Percentiles rank a stretch among this genome's conserved stretches.
These are phyloP conservation scores for Ceratorhiza oryzae-sativae DNA, from an alignment of 1,284 basidiomycete genomes.

Conservation along the genomic window DNA sequence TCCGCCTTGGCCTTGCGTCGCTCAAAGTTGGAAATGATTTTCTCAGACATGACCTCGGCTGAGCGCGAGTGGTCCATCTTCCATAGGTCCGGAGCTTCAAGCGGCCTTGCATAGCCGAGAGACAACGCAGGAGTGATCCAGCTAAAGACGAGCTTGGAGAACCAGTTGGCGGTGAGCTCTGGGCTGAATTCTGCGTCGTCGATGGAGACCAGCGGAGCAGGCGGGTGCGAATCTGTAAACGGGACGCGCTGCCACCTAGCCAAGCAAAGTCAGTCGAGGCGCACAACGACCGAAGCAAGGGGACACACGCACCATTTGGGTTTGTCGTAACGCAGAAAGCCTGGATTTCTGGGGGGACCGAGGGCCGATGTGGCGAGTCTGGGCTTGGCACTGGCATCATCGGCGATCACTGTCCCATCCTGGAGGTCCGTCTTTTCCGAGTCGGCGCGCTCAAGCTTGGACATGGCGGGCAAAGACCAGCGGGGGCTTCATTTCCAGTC, in stretches of 20 bases:
- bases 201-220: slow-evolving; percentile 59
- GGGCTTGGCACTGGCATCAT: slow-evolving; percentile 11
- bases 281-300: too few species aligned
- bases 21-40: slow-evolving; percentile 72
- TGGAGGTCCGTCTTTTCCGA: slow-evolving; percentile 36
- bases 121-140: slow-evolving; percentile 81
- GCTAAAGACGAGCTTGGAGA: slow-evolving; percentile 62
- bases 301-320: slow-evolving; percentile 21
- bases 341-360: slow-evolving; percentile 8
- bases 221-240: slow-evolving; percentile 49
- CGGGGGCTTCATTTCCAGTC: background rate
- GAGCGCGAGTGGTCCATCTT: slow-evolving; percentile 72
- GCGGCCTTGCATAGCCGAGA: slow-evolving; percentile 75
- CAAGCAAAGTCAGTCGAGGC: background rate
- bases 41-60: slow-evolving; percentile 65
- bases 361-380: background rate
- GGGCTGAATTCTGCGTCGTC: slow-evolving; percentile 63
- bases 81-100: slow-evolving; percentile 86
- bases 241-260: slow-evolving; percentile 42
- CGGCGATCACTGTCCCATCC: slow-evolving; percentile 13
- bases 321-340: slow-evolving; percentile 34
- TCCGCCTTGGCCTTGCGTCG: slow-evolving; percentile 64
- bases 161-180: slow-evolving; percentile 59
- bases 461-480: background rate
- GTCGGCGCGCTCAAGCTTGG: slow-evolving; percentile 20